Percentiles rank a stretch among this genome's conserved stretches.
These are phyloP conservation scores for Dactylonectria macrodidyma DNA, from an alignment of 2,329 filamentous ascomycete genomes.

Conservation along the genomic window DNA sequence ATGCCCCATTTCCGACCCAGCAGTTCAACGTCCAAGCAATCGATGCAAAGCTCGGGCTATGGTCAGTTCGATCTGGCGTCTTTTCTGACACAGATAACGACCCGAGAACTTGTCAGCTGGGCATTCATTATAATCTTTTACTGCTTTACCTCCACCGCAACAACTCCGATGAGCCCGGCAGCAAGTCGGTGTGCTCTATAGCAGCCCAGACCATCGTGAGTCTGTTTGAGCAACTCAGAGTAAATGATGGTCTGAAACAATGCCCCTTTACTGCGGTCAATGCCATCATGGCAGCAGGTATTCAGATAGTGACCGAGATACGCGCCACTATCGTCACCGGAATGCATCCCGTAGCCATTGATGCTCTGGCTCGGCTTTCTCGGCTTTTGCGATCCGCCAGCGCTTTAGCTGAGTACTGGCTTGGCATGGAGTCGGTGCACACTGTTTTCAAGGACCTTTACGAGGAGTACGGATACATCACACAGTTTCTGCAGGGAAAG, in stretches of 20 bases:
- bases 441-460: slow-evolving; percentile 44
- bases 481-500: slow-evolving; percentile 39
- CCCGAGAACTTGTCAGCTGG: slow-evolving; percentile 36
- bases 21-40: slow-evolving; percentile 35
- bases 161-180: slow-evolving; percentile 17
- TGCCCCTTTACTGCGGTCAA: slow-evolving; percentile 46
- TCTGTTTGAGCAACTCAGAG: slow-evolving; percentile 35
- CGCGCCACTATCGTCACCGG: slow-evolving; percentile 32
- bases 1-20: slow-evolving; percentile 31
- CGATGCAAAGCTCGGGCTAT: slow-evolving; percentile 36
- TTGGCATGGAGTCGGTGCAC: slow-evolving; percentile 42
- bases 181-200: slow-evolving; percentile 40
- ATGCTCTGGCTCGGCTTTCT: slow-evolving; percentile 35
- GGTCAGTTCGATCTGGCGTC: slow-evolving; percentile 40
- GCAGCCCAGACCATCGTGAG: slow-evolving; percentile 42
- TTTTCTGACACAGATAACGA: slow-evolving; percentile 36
- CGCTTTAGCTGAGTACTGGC: slow-evolving; percentile 40
- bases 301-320: slow-evolving; percentile 40
- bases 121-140: slow-evolving; percentile 42
- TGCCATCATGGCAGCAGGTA: slow-evolving; percentile 39
- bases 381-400: slow-evolving; percentile 33
- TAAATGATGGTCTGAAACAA: slow-evolving; percentile 33
- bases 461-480: slow-evolving; percentile 38
- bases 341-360: slow-evolving; percentile 39
- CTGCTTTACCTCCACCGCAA: slow-evolving; percentile 40